Evolutionary conservation across 2,329 filamentous ascomycete genomes (phyloP), one percentile per base, ranked within the genome.

Genomic region (Cladosporium cucumerinum): DNA sequence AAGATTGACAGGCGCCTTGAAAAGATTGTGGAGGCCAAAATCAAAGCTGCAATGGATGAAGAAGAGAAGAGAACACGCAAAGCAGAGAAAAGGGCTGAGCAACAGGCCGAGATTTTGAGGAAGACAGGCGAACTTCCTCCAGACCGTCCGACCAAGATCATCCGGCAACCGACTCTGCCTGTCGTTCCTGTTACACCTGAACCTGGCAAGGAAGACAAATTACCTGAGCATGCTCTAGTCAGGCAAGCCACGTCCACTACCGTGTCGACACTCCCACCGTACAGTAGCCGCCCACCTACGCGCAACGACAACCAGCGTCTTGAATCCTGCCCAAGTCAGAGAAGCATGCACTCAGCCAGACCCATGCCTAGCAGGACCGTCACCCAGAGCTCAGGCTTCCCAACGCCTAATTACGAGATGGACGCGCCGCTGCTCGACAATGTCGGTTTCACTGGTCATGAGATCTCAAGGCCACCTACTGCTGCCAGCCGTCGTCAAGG

Each of bases 1-100:
- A 98, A 98, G 81, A 89, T 97, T 75, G 96, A 96, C 78, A 89
- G 87, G 72, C 85, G 93, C 69, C 83, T 99, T 69, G 90, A 90
- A 73, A 87, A 87, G 70, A 95, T 98, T 69, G 93, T 98, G 4
- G 87, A 88, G 63, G 85, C 83, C 72, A 97, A 95, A 79, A 91
- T 97, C 72, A 92, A 95, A 78, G 93, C 92, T 76, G 94, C 93
- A 0, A 80, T 98, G 28, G 90, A 89, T 60, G 92, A 93, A 71
- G 90, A 95, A 61, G 88, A 87, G 63, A 79, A 78, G 62, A 77
- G 82, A 75, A 76, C 78, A 76, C 75, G 80, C 73, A 76, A 81
- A 90, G 75, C 83, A 82, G 67, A 86, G 84, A 71, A 80, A 68
- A 76, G 74, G 21, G 84, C 83, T 3, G 82, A 82, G 70, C 85